Percentiles rank a stretch among this genome's conserved stretches.
Conservation (phyloP, 1,139 yeast species). For the Blastobotrys ciferrii region DNA sequence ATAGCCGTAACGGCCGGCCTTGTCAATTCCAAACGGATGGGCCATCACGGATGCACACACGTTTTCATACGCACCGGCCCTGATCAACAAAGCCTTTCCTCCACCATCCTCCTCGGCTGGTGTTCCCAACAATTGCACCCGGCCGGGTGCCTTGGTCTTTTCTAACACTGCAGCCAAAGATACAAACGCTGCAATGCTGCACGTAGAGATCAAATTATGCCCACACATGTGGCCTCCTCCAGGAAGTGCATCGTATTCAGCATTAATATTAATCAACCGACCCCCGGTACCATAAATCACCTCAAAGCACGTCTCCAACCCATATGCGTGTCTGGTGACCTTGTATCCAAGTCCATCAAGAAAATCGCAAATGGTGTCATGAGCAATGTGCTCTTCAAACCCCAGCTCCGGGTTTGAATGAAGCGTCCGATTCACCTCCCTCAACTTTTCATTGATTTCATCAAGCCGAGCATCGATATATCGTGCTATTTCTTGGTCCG, state of each 20-base stretch:
- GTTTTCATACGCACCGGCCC: constrained; percentile 30
- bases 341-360: constrained; percentile 13
- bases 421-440: constrained; percentile 11
- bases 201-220: constrained; percentile 32
- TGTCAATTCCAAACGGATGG: constrained; percentile 21
- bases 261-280: constrained; percentile 12
- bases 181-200: constrained; percentile 24
- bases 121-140: constrained; percentile 31
- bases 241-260: constrained; percentile 30
- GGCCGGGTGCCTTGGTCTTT: constrained; percentile 27
- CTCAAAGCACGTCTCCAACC: constrained; percentile 18
- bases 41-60: constrained; percentile 31
- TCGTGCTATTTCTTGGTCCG: background rate
- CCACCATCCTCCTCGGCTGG: constrained; percentile 35
- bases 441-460: constrained; percentile 5
- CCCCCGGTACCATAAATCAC: constrained; percentile 14
- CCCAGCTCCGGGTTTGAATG: constrained; percentile 16
- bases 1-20: background rate
- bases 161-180: constrained; percentile 26
- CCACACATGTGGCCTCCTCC: constrained; percentile 34
- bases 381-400: constrained; percentile 14
- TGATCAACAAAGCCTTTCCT: constrained; percentile 28
- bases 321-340: constrained; percentile 18
- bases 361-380: constrained; percentile 15
- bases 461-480: constrained; percentile 3